A percentile compares a stretch with the other conserved stretches of the same genome.
phyloP scores from a whole-genome alignment of 192 early-diverging fungal genomes.

The Entomortierella chlamydospora region DNA sequence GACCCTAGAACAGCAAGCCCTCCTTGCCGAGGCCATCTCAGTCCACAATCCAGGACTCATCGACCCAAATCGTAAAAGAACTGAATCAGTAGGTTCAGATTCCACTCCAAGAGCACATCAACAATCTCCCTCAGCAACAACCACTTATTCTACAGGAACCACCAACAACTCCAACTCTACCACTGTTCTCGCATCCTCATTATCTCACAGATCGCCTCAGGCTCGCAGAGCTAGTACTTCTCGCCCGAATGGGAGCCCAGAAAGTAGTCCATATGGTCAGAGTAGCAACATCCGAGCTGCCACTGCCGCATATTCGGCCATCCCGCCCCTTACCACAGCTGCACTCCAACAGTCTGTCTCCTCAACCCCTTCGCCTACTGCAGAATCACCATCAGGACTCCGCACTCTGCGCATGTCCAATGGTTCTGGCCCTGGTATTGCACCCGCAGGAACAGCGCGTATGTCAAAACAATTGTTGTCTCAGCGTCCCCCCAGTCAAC shows the following conservation, averaged over 20 bases:
- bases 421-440: background rate
- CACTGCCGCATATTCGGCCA: constrained; percentile 10
- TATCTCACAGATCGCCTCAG: constrained; percentile 25
- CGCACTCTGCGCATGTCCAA: constrained; percentile 7
- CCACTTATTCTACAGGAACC: constrained; percentile 7
- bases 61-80: constrained; percentile 18
- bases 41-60: constrained; percentile 32
- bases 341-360: constrained; percentile 4
- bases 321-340: constrained; percentile 22
- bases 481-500: constrained; percentile 18
- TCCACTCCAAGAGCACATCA: constrained; percentile 3
- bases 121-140: background rate
- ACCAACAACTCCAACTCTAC: constrained; percentile 7
- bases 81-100: constrained; percentile 22
- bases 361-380: constrained; percentile 23
- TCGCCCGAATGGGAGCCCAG: background rate
- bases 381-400: constrained; percentile 19
- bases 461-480: constrained; percentile 18
- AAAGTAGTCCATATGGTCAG: constrained; percentile 8
- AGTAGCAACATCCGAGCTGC: constrained; percentile 7
- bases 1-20: constrained; percentile 52
- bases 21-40: constrained; percentile 52
- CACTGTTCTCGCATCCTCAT: constrained; percentile 14
- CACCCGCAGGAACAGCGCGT: constrained; percentile 8
- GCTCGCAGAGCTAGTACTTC: constrained; percentile 26